Evolutionary conservation across 495 filamentous ascomycete genomes (phyloP).

Genomic region (Ramalina peruviana): DNA sequence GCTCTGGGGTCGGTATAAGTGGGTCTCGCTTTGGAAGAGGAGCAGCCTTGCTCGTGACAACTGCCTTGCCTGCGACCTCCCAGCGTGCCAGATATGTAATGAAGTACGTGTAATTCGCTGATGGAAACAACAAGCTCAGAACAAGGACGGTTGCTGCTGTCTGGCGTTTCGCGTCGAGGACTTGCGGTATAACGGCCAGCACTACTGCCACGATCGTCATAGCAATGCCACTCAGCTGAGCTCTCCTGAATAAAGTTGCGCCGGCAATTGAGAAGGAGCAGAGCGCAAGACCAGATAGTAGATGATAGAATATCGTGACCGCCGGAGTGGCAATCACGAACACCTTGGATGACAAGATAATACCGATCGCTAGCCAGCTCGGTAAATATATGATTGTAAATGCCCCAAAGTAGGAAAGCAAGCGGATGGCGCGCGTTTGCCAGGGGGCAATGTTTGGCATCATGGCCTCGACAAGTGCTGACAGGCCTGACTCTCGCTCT

Average conservation of each 20-base stretch:
- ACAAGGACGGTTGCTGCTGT: conserved; percentile 39
- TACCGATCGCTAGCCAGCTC: conserved; percentile 26
- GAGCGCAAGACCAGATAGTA: conserved; percentile 26
- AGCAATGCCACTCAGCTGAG: conserved; percentile 33
- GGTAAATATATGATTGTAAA: conserved; percentile 34
- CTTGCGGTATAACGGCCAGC: conserved; percentile 26
- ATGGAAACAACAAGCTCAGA: conserved; percentile 53
- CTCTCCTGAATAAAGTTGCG: conserved; percentile 31
- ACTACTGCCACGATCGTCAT: conserved; percentile 26
- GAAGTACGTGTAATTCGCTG: conserved; percentile 61
- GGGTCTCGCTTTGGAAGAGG: too few species aligned
- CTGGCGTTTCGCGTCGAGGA: conserved; percentile 20
- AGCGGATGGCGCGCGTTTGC: conserved; percentile 23
- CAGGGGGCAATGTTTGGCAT: conserved; percentile 23
- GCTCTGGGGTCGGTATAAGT: conserved; percentile 24
- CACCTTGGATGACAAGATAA: conserved; percentile 23
- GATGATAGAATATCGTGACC: conserved; percentile 26
- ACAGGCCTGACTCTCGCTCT: conserved; percentile 27
- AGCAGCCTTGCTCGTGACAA: conserved; percentile 37
- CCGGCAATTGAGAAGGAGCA: conserved; percentile 28
- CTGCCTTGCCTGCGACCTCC: conserved; percentile 36
- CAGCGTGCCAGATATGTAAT: conserved; percentile 49
- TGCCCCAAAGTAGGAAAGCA: conserved; percentile 17
- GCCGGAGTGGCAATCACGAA: conserved; percentile 25
- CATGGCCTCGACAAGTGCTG: conserved; percentile 29